phyloP scores from a whole-genome alignment of 495 filamentous ascomycete species.

The Trichocladium uniseriatum region DNA sequence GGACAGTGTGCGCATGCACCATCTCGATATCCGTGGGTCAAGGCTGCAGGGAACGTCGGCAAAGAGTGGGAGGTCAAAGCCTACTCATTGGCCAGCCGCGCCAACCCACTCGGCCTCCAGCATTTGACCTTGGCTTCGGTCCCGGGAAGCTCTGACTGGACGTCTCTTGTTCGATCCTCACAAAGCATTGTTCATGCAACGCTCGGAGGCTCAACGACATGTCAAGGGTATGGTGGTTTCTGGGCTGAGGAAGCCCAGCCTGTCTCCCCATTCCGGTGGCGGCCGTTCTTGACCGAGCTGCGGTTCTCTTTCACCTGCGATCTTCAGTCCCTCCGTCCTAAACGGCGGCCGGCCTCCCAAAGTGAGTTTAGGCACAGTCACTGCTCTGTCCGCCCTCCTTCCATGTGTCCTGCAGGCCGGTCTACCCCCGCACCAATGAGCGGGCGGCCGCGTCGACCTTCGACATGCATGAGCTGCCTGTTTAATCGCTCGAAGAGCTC shows the following conservation, averaged over 20 bases:
- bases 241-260: too few relatives aligned
- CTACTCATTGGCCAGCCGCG: slow-evolving; percentile 18
- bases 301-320: too few relatives aligned
- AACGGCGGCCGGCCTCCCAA: slow-evolving; percentile 12
- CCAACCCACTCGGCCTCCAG: neutral
- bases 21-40: slow-evolving; percentile 16
- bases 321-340: slow-evolving; percentile 9
- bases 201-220: neutral
- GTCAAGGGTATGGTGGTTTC: neutral
- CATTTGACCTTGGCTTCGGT: neutral
- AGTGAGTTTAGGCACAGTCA: slow-evolving; percentile 17
- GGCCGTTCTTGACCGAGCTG: slow-evolving; percentile 1
- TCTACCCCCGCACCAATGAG: slow-evolving; percentile 25
- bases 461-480: slow-evolving; percentile 27
- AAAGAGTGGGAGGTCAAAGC: too few relatives aligned
- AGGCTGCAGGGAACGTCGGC: slow-evolving; percentile 8
- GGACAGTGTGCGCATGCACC: slow-evolving; percentile 13
- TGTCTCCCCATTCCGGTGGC: neutral
- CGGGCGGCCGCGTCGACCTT: slow-evolving; percentile 13
- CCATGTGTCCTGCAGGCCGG: slow-evolving; percentile 22
- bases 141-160: neutral
- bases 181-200: neutral
- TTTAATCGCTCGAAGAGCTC: slow-evolving; percentile 29
- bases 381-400: neutral
- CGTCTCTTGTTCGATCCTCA: neutral